A percentile compares a stretch with the other conserved stretches of the same genome.
Conservation (phyloP, 208 protist genomes). For the Trypanosoma avium region DNA sequence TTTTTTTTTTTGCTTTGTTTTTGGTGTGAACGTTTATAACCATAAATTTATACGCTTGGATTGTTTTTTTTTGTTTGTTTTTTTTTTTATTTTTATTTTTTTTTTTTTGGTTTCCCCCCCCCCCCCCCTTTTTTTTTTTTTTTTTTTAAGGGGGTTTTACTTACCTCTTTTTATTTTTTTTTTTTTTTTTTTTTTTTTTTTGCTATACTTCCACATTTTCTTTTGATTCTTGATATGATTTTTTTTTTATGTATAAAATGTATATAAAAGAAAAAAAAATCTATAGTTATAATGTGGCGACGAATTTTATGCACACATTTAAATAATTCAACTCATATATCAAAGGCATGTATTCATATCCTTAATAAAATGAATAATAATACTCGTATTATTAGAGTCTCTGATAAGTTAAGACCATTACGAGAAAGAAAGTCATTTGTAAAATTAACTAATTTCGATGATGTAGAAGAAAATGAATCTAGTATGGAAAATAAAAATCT, state of each 20-base stretch:
- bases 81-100: constrained; percentile 6
- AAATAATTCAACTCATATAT: background rate
- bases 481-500: too few relatives aligned
- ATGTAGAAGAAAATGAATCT: too few relatives aligned
- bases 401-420: too few relatives aligned
- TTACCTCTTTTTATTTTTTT: background rate
- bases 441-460: too few relatives aligned
- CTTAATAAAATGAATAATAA: background rate
- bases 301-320: background rate
- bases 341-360: background rate
- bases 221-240: background rate
- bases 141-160: constrained; percentile 6
- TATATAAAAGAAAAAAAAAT: background rate
- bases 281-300: constrained; percentile 5
- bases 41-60: background rate
- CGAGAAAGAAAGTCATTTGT: too few relatives aligned
- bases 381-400: too few relatives aligned
- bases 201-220: constrained; percentile 1
- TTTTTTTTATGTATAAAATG: constrained; percentile 3
- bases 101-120: background rate
- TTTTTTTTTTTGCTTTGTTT: constrained; percentile 17
- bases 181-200: constrained; percentile 13
- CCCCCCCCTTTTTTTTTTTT: constrained; percentile 4
- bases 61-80: background rate
- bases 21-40: constrained; percentile 3